Evolutionary conservation across 163 green algal genomes (phyloP).

Genomic region (Chlamydomonas reinhardtii): DNA sequence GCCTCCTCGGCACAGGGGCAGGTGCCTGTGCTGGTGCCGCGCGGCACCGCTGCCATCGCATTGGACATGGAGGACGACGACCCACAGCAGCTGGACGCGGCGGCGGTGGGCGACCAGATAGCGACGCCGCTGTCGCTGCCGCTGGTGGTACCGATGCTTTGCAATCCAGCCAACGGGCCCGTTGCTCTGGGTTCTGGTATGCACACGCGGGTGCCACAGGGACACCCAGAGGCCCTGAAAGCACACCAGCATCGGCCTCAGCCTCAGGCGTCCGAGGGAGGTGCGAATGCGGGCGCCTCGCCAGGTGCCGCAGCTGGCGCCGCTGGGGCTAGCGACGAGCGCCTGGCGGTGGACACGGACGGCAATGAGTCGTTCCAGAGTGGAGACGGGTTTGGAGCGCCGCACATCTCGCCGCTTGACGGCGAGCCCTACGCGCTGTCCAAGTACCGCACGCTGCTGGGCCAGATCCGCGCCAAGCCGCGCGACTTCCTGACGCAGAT

Average conservation of each 20-base stretch:
- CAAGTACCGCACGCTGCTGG: constrained; percentile 28
- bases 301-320: too few relatives aligned
- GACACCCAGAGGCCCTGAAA: too few relatives aligned
- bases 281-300: too few relatives aligned
- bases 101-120: background rate
- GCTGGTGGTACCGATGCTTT: background rate
- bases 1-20: background rate
- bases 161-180: too few relatives aligned
- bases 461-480: constrained; percentile 5
- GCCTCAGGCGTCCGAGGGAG: too few relatives aligned
- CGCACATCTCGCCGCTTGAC: constrained; percentile 5
- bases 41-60: background rate
- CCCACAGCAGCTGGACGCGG: background rate
- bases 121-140: background rate
- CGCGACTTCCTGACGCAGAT: constrained; percentile 49
- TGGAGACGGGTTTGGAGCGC: constrained; percentile 40
- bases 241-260: too few relatives aligned
- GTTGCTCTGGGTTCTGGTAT: too few relatives aligned
- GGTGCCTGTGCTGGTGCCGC: background rate
- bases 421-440: background rate
- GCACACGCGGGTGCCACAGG: too few relatives aligned
- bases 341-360: background rate
- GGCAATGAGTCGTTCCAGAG: constrained; percentile 24
- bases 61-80: constrained; percentile 9
- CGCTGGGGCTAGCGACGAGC: background rate